Percentiles rank a stretch among this genome's conserved stretches.
Conservation (phyloP, 1,284 basidiomycete genomes). For the Trametes polyzona region DNA sequence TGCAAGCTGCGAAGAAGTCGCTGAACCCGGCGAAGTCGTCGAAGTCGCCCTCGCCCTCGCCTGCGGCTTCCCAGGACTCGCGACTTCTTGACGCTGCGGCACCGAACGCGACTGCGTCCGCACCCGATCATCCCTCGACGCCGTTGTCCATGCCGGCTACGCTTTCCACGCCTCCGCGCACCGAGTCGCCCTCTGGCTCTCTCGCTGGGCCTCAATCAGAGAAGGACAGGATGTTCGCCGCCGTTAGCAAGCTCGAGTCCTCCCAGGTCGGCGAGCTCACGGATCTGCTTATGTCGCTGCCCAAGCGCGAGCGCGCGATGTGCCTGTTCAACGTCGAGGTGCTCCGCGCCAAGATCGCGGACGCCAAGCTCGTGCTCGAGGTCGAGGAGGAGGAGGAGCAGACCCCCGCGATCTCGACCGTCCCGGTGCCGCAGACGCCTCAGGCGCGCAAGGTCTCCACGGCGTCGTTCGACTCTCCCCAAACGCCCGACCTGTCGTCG, state of each 20-base stretch:
- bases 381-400: slow-evolving; percentile 64
- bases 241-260: slow-evolving; percentile 66
- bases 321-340: slow-evolving; percentile 88
- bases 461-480: slow-evolving; percentile 55
- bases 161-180: slow-evolving; percentile 75
- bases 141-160: slow-evolving; percentile 77
- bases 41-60: slow-evolving; percentile 49
- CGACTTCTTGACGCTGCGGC: slow-evolving; percentile 61
- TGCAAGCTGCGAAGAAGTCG: slow-evolving; percentile 50
- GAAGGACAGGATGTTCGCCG: slow-evolving; percentile 72
- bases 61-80: slow-evolving; percentile 64
- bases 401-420: slow-evolving; percentile 29
- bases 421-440: slow-evolving; percentile 58
- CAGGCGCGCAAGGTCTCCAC: slow-evolving; percentile 59
- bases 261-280: slow-evolving; percentile 63
- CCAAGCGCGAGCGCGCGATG: slow-evolving; percentile 87
- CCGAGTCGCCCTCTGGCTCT: slow-evolving; percentile 79
- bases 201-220: slow-evolving; percentile 67
- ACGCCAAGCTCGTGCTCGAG: slow-evolving; percentile 81
- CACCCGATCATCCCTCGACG: slow-evolving; percentile 82
- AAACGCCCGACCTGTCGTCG: slow-evolving; percentile 74
- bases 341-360: slow-evolving; percentile 76
- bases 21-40: slow-evolving; percentile 41
- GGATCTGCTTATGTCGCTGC: slow-evolving; percentile 81
- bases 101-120: slow-evolving; percentile 73